Base-by-base conservation (phyloP, 106 monocot genomes). In the Gastrodia elata region DNA sequence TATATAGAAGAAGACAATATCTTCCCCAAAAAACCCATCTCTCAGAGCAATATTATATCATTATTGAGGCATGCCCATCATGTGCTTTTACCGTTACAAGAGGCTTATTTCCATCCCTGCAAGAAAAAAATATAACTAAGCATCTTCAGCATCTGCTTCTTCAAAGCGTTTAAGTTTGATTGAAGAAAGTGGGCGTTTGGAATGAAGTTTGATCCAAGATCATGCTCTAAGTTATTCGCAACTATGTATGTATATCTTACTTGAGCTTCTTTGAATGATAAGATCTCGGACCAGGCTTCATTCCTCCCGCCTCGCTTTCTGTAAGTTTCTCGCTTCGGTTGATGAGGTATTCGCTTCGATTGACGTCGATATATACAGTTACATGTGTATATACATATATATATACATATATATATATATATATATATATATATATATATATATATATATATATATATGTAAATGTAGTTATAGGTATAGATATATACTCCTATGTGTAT, bases 281-380 rank as follows among this genome's bases (percentile, higher is more conserved):
- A 52, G 52, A 52, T 52, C 52, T 52, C 52, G 52, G 52, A 52
- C 52, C 52, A 52, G 52, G 52, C 52, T 52, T 52, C 52, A 52
- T 52, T 52, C 52, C 52, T 52, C 20, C 6, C 52, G n/a, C 52
- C 52, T 46, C 9, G n/a, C 52, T 52, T 52, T 52, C 52, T 22
- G 22, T 3, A n/a, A 18, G 6, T 22, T 1, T 18, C 52, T 20
- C 52, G 22, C 7, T 52, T 52, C n/a, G n/a, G n/a, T n/a, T n/a
- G n/a, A n/a, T n/a, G n/a, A n/a, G n/a, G n/a, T n/a, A n/a, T n/a
- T n/a, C n/a, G n/a, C n/a, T n/a, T n/a, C n/a, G n/a, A n/a, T n/a
- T n/a, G n/a, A n/a, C n/a, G n/a, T n/a, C n/a, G n/a, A n/a, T n/a
- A n/a, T n/a, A n/a, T n/a, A n/a, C n/a, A n/a, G n/a, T n/a, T n/a